Base-by-base conservation (phyloP, 2,329 filamentous ascomycete species). In the Boeremia exigua region DNA sequence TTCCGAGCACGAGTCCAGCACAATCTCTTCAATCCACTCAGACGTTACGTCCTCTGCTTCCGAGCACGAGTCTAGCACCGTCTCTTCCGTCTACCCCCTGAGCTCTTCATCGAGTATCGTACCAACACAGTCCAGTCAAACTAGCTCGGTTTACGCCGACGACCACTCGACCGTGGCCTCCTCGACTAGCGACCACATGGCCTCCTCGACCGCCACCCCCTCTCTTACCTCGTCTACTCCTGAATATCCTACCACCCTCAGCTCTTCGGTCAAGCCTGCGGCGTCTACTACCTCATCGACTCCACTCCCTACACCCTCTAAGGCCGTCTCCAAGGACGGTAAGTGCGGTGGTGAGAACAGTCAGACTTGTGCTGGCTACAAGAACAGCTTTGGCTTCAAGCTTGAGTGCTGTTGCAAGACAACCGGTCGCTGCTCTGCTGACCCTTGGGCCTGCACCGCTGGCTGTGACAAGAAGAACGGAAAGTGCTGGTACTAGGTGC, bases 381-480 rank as follows among this genome's bases (percentile, higher is more conserved):
- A 62, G 56, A 60, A 58, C 15, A 37, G 46, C 23, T 60, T 59
- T 3, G 65, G 65, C 25, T 25, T 54, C 10, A 51, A 53, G 27
- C 50, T 65, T n/a, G 62, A 63, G 45, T 73, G 70, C 60, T 73
- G 69, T 59, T 58, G 65, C 53, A 56, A 55, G 48, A 51, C 55
- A 44, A 48, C 43, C 17, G 69, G 68, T 11, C 50, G 44, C 15
- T 73, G 70, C 58, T 60, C 61, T 12, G 61, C 36, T 49, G 63
- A 63, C 37, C 38, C 65, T 0, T 59, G 64, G 50, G 58, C 63
- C 5, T 73, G 70, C 38, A 61, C 61, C 11, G 15, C 59, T 14
- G 67, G 67, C 6, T 75, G 71, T 56, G 68, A 72, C 47, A 67
- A 64, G 50, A 59, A 54, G 27, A 72, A 60, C 36, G 70, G 72